Conservation (phyloP, 2,329 filamentous ascomycete species). For the Xylariales sp. region DNA sequence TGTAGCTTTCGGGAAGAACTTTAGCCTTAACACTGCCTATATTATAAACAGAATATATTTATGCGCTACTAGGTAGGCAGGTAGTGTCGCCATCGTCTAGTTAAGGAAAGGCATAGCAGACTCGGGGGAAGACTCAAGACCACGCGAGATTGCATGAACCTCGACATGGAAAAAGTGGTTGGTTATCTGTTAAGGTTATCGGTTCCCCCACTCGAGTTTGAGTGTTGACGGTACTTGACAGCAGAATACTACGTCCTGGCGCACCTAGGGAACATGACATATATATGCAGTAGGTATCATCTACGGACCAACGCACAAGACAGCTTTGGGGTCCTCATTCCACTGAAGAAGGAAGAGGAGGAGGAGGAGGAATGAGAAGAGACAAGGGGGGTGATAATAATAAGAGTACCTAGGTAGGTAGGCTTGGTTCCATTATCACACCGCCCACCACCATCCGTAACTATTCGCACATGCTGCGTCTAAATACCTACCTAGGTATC, state of each 20-base stretch:
- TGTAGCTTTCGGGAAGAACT: neutral
- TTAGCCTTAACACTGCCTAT: too few species aligned
- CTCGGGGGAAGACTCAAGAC: too few species aligned
- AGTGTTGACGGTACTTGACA: slow-evolving; percentile 1
- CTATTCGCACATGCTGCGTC: too few species aligned
- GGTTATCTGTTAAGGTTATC: slow-evolving; percentile 1
- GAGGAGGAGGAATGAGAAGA: too few species aligned
- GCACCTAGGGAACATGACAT: slow-evolving; percentile 21
- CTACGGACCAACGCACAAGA: neutral
- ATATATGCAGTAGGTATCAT: neutral
- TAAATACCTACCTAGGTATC: neutral
- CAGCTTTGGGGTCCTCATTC: neutral
- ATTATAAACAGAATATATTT: too few species aligned
- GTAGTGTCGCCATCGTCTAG: neutral
- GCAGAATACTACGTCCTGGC: slow-evolving; percentile 24
- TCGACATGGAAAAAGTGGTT: too few species aligned
- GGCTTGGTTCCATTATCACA: neutral
- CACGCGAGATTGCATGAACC: too few species aligned
- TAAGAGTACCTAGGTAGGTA: neutral
- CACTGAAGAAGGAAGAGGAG: neutral
- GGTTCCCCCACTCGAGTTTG: slow-evolving; percentile 25
- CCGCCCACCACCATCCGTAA: neutral
- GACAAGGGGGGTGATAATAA: too few species aligned
- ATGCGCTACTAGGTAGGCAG: too few species aligned
- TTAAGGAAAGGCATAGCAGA: too few species aligned